These are phyloP conservation scores for Clonostachys chloroleuca DNA, from an alignment of 2,329 filamentous ascomycete species.

Conservation along the genomic window DNA sequence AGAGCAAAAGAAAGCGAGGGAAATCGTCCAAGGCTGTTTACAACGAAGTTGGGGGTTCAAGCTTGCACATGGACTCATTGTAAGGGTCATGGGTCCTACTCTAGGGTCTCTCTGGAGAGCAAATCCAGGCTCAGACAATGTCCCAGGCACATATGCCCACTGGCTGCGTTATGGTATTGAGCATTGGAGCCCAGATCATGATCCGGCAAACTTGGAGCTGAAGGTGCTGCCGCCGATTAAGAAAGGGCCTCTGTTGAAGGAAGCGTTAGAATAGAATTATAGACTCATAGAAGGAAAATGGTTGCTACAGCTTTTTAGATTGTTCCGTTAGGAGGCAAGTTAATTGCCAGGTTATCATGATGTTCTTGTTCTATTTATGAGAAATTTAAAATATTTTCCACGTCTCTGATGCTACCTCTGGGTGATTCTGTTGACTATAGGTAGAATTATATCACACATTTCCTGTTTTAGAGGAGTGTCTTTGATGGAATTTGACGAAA, in stretches of 20 bases:
- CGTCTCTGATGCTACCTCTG: too few relatives aligned
- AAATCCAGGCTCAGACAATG: constrained; percentile 39
- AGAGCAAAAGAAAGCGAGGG: constrained; percentile 40
- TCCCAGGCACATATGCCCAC: constrained; percentile 46
- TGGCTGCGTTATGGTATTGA: constrained; percentile 47
- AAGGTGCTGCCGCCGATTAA: constrained; percentile 28
- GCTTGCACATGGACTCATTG: constrained; percentile 47
- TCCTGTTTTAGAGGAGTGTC: too few relatives aligned
- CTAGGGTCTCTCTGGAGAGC: constrained; percentile 49
- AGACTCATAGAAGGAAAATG: background rate
- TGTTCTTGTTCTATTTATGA: too few relatives aligned
- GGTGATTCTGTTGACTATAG: too few relatives aligned
- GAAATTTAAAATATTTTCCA: too few relatives aligned
- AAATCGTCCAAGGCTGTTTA: constrained; percentile 47
- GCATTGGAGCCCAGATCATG: constrained; percentile 36
- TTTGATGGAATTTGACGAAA: too few relatives aligned
- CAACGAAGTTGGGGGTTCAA: constrained; percentile 48
- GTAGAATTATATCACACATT: too few relatives aligned
- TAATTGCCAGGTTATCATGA: too few relatives aligned
- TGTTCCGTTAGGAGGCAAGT: too few relatives aligned
- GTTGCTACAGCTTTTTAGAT: too few relatives aligned
- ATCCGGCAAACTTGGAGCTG: constrained; percentile 28
- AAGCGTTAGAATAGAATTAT: background rate
- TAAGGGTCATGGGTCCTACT: constrained; percentile 42
- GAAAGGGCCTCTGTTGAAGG: constrained; percentile 18